Evolutionary conservation across 2,329 filamentous ascomycete species (phyloP).

Genomic region (Aulographum hederae): DNA sequence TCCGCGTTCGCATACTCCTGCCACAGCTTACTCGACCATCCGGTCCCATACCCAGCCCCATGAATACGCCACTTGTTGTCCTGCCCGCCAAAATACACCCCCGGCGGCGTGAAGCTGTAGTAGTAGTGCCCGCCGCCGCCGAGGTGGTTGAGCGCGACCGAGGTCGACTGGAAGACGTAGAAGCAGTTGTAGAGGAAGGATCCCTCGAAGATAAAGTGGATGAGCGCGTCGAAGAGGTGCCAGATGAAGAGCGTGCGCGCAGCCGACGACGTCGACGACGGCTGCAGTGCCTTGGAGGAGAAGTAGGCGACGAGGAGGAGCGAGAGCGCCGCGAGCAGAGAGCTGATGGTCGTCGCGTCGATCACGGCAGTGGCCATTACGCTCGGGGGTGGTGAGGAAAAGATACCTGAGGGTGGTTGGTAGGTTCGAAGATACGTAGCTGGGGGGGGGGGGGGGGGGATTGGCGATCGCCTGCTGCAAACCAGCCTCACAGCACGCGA

Average conservation of each 20-base stretch:
- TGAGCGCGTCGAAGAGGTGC: constrained; percentile 17
- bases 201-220: constrained; percentile 82
- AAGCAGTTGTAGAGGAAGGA: constrained; percentile 90
- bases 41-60: constrained; percentile 37
- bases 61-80: constrained; percentile 30
- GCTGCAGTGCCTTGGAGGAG: constrained; percentile 30
- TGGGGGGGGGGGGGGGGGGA: too few relatives aligned
- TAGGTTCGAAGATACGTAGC: too few relatives aligned
- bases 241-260: constrained; percentile 36
- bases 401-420: too few relatives aligned
- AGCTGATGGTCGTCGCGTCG: constrained; percentile 33
- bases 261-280: constrained; percentile 33
- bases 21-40: constrained; percentile 38
- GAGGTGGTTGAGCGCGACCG: constrained; percentile 14
- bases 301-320: constrained; percentile 35
- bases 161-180: constrained; percentile 41
- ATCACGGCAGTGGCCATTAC: constrained; percentile 16
- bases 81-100: constrained; percentile 34
- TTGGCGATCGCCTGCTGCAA: too few relatives aligned
- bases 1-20: constrained; percentile 50
- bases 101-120: constrained; percentile 24
- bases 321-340: constrained; percentile 33
- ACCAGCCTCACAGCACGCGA: too few relatives aligned
- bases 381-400: too few relatives aligned
- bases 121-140: constrained; percentile 11